Conservation (phyloP, 225 moss, liverwort and hornwort genomes). For the Pseudoscleropodium purum region DNA sequence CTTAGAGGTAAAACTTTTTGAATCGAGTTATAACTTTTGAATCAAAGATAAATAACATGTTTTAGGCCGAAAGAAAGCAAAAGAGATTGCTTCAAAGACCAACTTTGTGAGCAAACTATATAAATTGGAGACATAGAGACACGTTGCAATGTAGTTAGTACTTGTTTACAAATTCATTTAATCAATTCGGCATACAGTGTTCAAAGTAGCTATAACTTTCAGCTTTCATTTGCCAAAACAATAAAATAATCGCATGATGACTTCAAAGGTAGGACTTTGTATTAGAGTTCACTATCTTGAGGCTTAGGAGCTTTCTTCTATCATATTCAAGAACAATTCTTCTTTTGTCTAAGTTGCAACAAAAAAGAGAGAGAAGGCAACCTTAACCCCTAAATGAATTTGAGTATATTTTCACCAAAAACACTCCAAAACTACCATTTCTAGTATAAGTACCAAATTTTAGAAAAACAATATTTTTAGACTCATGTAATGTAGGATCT, state of each 20-base stretch:
- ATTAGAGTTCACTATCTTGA: background rate
- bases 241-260: background rate
- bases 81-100: background rate
- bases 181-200: background rate
- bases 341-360: too few species aligned
- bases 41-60: accelerated
- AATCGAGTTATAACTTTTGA: accelerated
- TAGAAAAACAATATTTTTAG: too few species aligned
- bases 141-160: background rate
- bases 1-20: background rate
- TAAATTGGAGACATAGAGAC: accelerated
- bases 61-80: too few species aligned
- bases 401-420: too few species aligned
- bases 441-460: too few species aligned
- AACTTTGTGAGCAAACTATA: background rate
- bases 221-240: background rate
- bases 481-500: too few species aligned
- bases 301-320: background rate
- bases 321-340: background rate
- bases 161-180: background rate
- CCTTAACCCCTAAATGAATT: too few species aligned
- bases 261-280: background rate
- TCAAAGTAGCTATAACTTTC: background rate
- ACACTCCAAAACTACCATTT: too few species aligned
- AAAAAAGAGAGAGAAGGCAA: background rate